Conservation (phyloP, 1,284 basidiomycete genomes). For the Cryptococcus wingfieldii region DNA sequence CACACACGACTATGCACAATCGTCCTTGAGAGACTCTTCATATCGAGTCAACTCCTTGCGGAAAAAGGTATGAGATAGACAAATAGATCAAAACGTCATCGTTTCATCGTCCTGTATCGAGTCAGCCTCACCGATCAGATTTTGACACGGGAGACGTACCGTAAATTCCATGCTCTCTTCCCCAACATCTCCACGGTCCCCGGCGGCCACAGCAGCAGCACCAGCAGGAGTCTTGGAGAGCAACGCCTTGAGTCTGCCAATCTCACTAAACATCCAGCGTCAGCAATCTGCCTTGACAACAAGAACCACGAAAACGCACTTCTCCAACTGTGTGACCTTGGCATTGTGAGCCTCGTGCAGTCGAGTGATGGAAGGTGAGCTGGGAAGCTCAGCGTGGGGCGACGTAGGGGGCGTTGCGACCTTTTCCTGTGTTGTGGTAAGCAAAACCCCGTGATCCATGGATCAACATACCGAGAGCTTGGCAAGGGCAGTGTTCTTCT, state of each 20-base stretch:
- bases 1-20: too few relatives aligned
- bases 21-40: background rate
- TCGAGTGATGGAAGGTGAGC: constrained; percentile 17
- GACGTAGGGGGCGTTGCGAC: constrained; percentile 14
- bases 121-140: background rate
- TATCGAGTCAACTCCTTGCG: background rate
- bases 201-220: background rate
- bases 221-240: background rate
- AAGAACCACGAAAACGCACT: constrained; percentile 12
- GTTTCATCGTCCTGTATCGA: background rate
- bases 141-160: background rate
- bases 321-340: constrained; percentile 28
- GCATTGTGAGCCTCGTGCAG: constrained; percentile 33
- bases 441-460: background rate
- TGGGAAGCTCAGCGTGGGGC: constrained; percentile 3
- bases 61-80: background rate
- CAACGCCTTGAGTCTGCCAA: background rate
- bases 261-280: background rate
- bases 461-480: constrained; percentile 11
- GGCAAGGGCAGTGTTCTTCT: constrained; percentile 17
- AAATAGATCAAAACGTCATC: background rate
- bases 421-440: constrained; percentile 1
- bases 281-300: background rate
- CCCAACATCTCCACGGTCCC: background rate
- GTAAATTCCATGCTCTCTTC: background rate